Evolutionary conservation across 1,139 yeast species (phyloP).

Genomic region (Yamadazyma siamensis): DNA sequence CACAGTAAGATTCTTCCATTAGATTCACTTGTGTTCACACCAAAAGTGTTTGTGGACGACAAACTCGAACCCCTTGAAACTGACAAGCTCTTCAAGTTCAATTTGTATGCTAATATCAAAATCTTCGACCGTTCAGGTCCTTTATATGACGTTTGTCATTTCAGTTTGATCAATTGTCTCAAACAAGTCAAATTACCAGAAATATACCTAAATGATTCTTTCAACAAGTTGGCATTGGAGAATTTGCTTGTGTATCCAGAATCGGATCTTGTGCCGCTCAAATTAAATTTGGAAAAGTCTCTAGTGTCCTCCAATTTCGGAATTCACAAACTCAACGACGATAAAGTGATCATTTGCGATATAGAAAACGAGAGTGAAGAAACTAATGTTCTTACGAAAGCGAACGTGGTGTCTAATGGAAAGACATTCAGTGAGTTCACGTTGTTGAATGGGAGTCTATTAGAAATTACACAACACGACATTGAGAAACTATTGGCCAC

Average conservation of each 20-base stretch:
- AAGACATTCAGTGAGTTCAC: conserved; percentile 15
- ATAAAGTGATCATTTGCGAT: conserved; percentile 14
- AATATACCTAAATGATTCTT: conserved; percentile 45
- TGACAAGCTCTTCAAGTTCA: conserved; percentile 53
- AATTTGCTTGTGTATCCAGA: conserved; percentile 17
- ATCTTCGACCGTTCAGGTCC: conserved; percentile 84
- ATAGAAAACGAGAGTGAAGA: conserved; percentile 17
- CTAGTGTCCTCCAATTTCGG: conserved; percentile 68
- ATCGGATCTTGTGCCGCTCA: conserved; percentile 17
- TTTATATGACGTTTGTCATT: conserved; percentile 73
- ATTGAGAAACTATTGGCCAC: conserved; percentile 44
- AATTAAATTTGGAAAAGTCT: conserved; percentile 30
- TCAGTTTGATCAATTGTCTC: conserved; percentile 64
- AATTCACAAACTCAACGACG: conserved; percentile 19
- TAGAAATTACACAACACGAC: conserved; percentile 42
- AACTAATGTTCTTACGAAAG: conserved; percentile 12
- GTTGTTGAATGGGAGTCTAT: conserved; percentile 18
- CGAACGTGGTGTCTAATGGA: conserved; percentile 12
- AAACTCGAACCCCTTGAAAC: conserved; percentile 13
- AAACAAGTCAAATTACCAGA: conserved; percentile 60
- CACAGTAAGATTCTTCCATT: conserved; percentile 53
- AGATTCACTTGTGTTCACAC: conserved; percentile 17
- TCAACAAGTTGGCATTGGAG: conserved; percentile 25
- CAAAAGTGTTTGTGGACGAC: conserved; percentile 49
- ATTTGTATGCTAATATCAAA: conserved; percentile 65